Base-by-base conservation (phyloP, 2,329 filamentous ascomycete species). In the Paracoccidioides brasiliensis region DNA sequence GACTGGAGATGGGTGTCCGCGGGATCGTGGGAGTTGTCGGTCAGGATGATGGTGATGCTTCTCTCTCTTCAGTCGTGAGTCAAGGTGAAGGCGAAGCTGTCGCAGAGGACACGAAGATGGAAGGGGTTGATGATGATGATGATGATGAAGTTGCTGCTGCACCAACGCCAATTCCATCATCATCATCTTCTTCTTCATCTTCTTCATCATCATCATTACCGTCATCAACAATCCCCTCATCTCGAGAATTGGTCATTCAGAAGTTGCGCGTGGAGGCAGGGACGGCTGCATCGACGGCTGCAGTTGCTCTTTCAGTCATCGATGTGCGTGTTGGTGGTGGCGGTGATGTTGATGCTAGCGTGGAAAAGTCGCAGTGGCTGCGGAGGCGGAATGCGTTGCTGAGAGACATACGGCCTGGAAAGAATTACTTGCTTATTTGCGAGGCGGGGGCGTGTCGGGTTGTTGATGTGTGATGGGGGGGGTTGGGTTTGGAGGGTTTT, bases 1-100 rank as follows among this genome's bases (percentile, higher is more conserved):
- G 83, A 0, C 81, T 84, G 3, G 80, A 85, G 57, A 71, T 95
- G 3, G 90, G 90, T 0, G 78, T 83, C 2, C 78, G 78, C 54
- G 78, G 78, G 15, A 67, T 82, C 2, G 78, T 84, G 8, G 73
- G 84, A 5, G 73, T 78, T 1, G 76, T 79, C 7, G 71, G 75
- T 45, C 76, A 62, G 0, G 56, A 64, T 5, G 62, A 64, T 5
- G 55, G 66, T 4, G 55, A 58, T 15, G 12, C 14, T 33, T 14
- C 4, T 12, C 6, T 9, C 3, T 33, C 44, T 22, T 22, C 22
- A 22, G 22, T 22, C 22, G 2, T 22, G 22, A 22, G 22, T 22
- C 22, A 2, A 22, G 22, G 22, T 22, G 22, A 22, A 22, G 22
- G 22, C 22, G 22, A 22, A 46, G 44, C 12, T 44, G 2, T 22